Conservation (phyloP, 805 yeast species). For the Phaffomyces thermotolerans region DNA sequence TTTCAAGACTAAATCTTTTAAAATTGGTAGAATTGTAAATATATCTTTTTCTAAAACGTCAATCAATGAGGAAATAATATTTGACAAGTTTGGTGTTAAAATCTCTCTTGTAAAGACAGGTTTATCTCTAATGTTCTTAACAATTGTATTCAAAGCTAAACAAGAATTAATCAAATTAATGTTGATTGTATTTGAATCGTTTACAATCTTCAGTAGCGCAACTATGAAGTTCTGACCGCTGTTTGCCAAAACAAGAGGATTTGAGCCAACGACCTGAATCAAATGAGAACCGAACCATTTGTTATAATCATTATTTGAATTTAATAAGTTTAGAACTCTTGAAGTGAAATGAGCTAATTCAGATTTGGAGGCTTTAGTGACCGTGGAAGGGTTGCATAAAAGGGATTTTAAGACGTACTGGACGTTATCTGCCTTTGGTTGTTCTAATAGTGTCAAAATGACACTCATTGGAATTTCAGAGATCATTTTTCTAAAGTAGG, state of each 20-base stretch:
- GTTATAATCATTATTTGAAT: slow-evolving; percentile 25
- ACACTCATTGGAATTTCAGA: slow-evolving; percentile 22
- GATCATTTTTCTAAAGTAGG: background rate
- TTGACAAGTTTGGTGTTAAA: slow-evolving; percentile 70
- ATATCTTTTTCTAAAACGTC: slow-evolving; percentile 33
- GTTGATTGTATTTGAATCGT: slow-evolving; percentile 24
- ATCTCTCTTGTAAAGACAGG: slow-evolving; percentile 80
- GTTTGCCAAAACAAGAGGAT: slow-evolving; percentile 25
- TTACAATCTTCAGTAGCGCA: slow-evolving; percentile 29
- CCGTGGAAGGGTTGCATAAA: slow-evolving; percentile 20
- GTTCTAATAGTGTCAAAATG: slow-evolving; percentile 15
- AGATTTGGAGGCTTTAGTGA: slow-evolving; percentile 38
- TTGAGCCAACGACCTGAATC: slow-evolving; percentile 18
- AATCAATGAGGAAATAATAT: slow-evolving; percentile 48
- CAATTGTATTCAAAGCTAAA: slow-evolving; percentile 24
- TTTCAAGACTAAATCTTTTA: slow-evolving; percentile 38
- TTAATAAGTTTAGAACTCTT: slow-evolving; percentile 24
- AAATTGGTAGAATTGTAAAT: slow-evolving; percentile 29
- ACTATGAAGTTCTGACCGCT: slow-evolving; percentile 33
- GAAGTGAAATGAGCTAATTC: slow-evolving; percentile 46
- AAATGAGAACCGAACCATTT: slow-evolving; percentile 33
- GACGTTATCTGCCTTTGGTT: slow-evolving; percentile 14
- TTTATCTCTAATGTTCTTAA: slow-evolving; percentile 57
- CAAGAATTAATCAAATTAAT: slow-evolving; percentile 27
- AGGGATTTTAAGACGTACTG: slow-evolving; percentile 20